phyloP scores from a whole-genome alignment of 2,329 filamentous ascomycete species.

The Aureobasidium sp. region DNA sequence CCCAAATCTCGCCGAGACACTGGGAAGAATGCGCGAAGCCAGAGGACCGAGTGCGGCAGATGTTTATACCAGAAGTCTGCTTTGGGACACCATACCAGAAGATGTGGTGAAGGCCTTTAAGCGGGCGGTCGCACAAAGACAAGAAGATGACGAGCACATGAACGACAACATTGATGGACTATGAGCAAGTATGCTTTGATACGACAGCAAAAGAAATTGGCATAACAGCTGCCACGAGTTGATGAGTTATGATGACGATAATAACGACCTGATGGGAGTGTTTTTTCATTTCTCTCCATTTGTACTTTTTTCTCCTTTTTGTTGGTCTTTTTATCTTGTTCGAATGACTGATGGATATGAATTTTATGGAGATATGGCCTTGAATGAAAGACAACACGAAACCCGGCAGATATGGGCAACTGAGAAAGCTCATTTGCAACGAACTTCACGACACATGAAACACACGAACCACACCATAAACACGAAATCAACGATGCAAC shows the following conservation, averaged over 20 bases:
- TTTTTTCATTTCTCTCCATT: not conserved
- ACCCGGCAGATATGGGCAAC: not conserved
- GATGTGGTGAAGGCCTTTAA: conserved; percentile 91
- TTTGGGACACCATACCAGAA: conserved; percentile 88
- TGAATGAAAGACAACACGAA: not conserved
- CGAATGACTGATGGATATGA: not conserved
- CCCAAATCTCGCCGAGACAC: conserved; percentile 69
- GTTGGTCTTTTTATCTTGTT: not conserved
- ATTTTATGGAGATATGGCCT: not conserved
- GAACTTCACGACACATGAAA: not conserved
- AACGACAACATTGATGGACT: not conserved
- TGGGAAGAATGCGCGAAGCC: conserved; percentile 66
- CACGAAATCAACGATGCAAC: not conserved
- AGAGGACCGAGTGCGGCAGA: conserved; percentile 55
- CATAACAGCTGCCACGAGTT: not conserved
- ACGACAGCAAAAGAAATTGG: not conserved
- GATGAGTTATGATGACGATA: not conserved
- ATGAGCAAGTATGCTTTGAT: not conserved
- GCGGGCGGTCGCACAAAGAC: conserved; percentile 73
- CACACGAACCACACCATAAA: not conserved
- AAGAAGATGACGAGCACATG: conserved; percentile 13
- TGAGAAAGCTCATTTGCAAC: not conserved
- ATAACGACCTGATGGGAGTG: not conserved
- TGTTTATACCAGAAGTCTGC: conserved; percentile 82
- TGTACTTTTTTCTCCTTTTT: not conserved